phyloP scores from a whole-genome alignment of 768 basidiomycete species.

The Russula vinacea region DNA sequence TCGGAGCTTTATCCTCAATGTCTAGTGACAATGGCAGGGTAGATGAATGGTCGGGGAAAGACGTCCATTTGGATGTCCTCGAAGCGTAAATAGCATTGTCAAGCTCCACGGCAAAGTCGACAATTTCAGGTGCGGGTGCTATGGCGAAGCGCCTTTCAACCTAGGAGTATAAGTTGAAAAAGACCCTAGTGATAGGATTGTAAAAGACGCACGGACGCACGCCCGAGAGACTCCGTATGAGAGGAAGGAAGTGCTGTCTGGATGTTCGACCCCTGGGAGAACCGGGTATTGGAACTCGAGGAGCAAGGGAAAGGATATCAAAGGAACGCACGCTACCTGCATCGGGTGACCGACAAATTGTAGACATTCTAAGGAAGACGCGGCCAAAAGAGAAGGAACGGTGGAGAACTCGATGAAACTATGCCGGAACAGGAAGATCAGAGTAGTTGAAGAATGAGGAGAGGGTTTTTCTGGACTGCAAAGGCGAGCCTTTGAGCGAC shows the following conservation, averaged over 20 bases:
- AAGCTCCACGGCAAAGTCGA: conserved; percentile 16
- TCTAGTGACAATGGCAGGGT: neutral
- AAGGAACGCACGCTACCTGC: neutral
- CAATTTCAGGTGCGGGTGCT: neutral
- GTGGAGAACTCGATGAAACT: neutral
- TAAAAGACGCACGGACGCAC: conserved; percentile 12
- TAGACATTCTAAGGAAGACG: conserved; percentile 5
- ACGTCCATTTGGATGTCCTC: too few species aligned
- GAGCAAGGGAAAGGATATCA: neutral
- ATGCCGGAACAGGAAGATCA: neutral
- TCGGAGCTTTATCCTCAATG: neutral
- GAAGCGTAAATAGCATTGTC: conserved; percentile 7
- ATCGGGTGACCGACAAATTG: neutral
- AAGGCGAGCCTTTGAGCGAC: conserved; percentile 15
- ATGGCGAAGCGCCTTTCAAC: neutral
- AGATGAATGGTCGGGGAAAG: neutral
- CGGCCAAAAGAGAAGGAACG: neutral
- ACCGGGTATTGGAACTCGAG: neutral
- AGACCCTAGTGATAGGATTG: neutral
- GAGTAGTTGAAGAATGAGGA: neutral
- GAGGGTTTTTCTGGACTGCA: neutral
- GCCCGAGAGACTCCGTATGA: neutral
- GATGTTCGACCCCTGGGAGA: neutral
- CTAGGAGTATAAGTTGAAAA: neutral
- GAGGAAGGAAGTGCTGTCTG: neutral